Conservation (phyloP, 2,329 filamentous ascomycete genomes). For the Knufia fluminis region DNA sequence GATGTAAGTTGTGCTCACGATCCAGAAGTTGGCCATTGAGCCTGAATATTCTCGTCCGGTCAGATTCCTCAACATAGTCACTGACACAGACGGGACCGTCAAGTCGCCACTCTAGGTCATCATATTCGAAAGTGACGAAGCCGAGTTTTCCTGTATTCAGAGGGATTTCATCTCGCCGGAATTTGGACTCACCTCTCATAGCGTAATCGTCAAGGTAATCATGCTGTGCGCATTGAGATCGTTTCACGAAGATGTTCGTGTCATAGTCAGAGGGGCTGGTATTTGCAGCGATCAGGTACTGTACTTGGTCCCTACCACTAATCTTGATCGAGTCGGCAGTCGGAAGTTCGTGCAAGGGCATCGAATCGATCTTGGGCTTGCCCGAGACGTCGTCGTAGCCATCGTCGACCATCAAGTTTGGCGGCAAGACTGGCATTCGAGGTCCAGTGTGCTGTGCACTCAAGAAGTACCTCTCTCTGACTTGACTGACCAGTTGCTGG, state of each 20-base stretch:
- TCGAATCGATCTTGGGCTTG: not conserved
- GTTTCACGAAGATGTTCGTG: not conserved
- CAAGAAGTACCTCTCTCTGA: slow-evolving; percentile 3
- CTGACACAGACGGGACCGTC: not conserved
- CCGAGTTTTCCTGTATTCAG: slow-evolving; percentile 11
- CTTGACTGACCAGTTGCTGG: not conserved
- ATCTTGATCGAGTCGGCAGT: not conserved
- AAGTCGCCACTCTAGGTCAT: not conserved
- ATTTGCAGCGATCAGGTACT: not conserved
- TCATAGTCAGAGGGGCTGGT: not conserved
- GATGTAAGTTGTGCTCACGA: slow-evolving; percentile 17
- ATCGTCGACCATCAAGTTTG: not conserved
- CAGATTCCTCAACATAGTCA: not conserved
- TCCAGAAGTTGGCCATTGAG: slow-evolving; percentile 20
- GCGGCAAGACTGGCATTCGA: not conserved
- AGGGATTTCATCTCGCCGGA: slow-evolving; percentile 13
- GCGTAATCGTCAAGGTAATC: not conserved
- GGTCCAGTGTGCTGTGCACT: not conserved
- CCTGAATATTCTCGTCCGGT: slow-evolving; percentile 10
- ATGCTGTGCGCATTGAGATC: not conserved
- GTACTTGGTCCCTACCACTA: not conserved
- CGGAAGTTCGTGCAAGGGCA: not conserved
- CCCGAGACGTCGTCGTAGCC: not conserved
- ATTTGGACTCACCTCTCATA: slow-evolving; percentile 11
- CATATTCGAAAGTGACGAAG: slow-evolving; percentile 18